Conservation (phyloP, 179 eudicot species). For the Silene coronaria region DNA sequence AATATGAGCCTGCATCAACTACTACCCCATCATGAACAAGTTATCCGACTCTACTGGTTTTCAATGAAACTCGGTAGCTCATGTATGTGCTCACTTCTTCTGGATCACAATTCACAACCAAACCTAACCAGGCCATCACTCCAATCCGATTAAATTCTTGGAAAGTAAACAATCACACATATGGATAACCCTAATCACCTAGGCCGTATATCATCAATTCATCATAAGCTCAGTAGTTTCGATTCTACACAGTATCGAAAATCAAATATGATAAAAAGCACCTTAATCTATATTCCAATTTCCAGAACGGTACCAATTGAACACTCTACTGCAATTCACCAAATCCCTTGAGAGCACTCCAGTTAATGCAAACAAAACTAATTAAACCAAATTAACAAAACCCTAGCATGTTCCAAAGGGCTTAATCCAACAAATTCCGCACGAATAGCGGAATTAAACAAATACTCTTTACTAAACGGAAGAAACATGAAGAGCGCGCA, state of each 20-base stretch:
- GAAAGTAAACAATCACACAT: no score
- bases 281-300: neutral
- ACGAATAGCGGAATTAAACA: neutral
- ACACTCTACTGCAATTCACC: neutral
- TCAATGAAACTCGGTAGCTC: neutral
- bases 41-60: neutral
- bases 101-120: neutral
- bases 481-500: neutral
- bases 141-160: neutral
- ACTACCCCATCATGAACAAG: neutral
- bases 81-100: neutral
- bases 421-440: neutral
- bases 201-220: neutral
- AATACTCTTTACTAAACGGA: neutral
- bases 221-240: neutral
- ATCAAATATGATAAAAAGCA: neutral
- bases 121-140: neutral
- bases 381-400: neutral
- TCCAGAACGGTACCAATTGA: neutral
- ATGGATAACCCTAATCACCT: neutral
- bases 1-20: neutral
- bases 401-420: neutral
- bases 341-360: neutral
- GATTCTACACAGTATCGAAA: neutral
- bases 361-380: neutral